A percentile compares a stretch with the other conserved stretches of the same genome.
phyloP scores from a whole-genome alignment of 108 stramenopile species.

The Nitzschia sp. region DNA sequence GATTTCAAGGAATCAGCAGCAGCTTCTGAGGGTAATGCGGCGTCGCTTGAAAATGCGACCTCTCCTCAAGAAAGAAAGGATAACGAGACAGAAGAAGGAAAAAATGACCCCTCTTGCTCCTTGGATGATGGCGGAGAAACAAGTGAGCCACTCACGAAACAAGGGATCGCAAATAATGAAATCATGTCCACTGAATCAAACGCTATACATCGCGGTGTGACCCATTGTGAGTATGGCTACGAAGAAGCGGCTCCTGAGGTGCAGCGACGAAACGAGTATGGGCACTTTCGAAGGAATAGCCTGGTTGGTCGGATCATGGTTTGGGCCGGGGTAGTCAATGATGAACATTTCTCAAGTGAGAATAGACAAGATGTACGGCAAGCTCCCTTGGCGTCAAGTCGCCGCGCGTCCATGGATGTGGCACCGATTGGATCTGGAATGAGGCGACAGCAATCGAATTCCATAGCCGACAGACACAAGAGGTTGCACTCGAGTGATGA shows the following conservation, averaged over 20 bases:
- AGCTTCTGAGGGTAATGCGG: no score
- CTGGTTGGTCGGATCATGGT: not conserved
- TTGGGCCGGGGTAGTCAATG: not conserved
- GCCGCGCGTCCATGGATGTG: constrained; percentile 2
- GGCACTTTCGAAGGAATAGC: not conserved
- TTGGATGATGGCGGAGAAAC: no score
- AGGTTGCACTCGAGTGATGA: constrained; percentile 3
- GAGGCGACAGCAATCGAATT: not conserved
- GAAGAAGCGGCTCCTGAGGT: constrained; percentile 3
- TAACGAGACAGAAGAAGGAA: no score
- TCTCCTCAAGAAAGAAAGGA: no score
- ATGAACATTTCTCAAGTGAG: not conserved
- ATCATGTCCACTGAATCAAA: no score
- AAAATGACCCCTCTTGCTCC: no score
- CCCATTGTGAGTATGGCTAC: not conserved
- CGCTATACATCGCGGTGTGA: no score
- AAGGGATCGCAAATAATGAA: no score
- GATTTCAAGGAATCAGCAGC: no score
- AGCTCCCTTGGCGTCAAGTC: not conserved
- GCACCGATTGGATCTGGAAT: not conserved
- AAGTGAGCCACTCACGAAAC: no score
- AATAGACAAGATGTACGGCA: not conserved
- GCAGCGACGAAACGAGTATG: not conserved
- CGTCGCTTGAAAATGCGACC: no score
- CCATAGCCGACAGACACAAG: no score